These are phyloP conservation scores for Fusarium protoensiforme DNA, from an alignment of 2,329 filamentous ascomycete species.

Conservation along the genomic window DNA sequence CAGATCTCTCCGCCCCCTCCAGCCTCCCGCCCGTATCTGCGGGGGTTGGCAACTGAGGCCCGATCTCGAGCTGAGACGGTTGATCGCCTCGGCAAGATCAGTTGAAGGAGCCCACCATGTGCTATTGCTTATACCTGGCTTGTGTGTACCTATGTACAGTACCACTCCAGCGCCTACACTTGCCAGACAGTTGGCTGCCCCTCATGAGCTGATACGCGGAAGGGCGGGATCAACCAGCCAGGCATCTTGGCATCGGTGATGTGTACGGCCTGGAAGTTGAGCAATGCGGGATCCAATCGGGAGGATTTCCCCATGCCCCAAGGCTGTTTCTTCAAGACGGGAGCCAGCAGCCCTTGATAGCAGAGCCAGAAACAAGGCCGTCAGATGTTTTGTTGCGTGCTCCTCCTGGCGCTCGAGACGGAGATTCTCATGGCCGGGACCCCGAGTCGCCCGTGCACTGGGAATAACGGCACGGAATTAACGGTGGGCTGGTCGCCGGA, in stretches of 20 bases:
- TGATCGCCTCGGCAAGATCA: neutral
- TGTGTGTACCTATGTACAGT: neutral
- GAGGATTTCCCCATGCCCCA: neutral
- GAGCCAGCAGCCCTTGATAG: neutral
- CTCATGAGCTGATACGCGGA: neutral
- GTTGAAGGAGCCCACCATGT: neutral
- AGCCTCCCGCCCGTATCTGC: neutral
- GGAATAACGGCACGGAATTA: constrained; percentile 26
- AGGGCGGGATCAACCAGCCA: neutral
- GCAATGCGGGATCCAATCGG: neutral
- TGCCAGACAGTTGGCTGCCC: neutral
- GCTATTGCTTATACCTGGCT: neutral
- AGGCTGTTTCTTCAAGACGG: neutral
- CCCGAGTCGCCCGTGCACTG: constrained; percentile 18
- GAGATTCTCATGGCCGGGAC: constrained; percentile 19
- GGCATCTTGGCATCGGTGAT: neutral
- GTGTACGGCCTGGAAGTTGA: neutral
- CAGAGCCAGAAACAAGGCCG: neutral
- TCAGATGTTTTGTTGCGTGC: neutral
- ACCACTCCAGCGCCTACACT: neutral
- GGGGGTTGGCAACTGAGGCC: neutral
- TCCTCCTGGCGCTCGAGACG: neutral
- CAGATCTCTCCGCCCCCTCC: neutral
- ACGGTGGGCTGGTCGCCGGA: neutral
- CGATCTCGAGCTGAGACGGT: neutral